A percentile compares a stretch with the other conserved stretches of the same genome.
Evolutionary conservation across 2,329 filamentous ascomycete species (phyloP).

Genomic region (Fusarium incarnatum): DNA sequence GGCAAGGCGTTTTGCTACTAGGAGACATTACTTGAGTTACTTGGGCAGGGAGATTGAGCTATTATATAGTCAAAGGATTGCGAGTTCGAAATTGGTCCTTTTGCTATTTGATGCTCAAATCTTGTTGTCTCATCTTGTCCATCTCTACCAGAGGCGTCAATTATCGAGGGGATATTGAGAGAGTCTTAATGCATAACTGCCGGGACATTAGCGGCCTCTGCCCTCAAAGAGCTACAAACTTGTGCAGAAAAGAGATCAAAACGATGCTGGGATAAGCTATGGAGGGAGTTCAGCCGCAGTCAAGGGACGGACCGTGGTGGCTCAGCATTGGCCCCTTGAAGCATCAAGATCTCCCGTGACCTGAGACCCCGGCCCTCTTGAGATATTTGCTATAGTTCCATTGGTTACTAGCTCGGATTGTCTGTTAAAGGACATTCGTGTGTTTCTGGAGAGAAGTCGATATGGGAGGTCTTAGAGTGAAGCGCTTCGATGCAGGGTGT

Average conservation of each 20-base stretch:
- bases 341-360: slow-evolving; percentile 11
- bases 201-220: too few species aligned
- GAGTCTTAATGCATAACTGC: too few species aligned
- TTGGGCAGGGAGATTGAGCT: background rate
- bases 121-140: too few species aligned
- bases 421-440: slow-evolving; percentile 16
- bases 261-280: slow-evolving; percentile 5
- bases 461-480: background rate
- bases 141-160: too few species aligned
- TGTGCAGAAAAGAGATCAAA: background rate
- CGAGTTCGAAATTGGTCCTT: too few species aligned
- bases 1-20: background rate
- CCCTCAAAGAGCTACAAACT: too few species aligned
- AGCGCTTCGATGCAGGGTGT: slow-evolving; percentile 5
- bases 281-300: slow-evolving; percentile 24
- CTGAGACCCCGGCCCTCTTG: background rate
- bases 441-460: background rate
- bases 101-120: too few species aligned
- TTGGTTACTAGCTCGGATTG: background rate
- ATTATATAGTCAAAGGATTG: fast-evolving
- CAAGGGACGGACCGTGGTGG: slow-evolving; percentile 37
- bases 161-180: too few species aligned
- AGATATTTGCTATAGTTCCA: background rate
- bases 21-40: background rate
- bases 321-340: slow-evolving; percentile 12